Percentiles rank a stretch among this genome's conserved stretches.
These are phyloP conservation scores for Boletus sp. DNA, from an alignment of 768 basidiomycete genomes.

Conservation along the genomic window DNA sequence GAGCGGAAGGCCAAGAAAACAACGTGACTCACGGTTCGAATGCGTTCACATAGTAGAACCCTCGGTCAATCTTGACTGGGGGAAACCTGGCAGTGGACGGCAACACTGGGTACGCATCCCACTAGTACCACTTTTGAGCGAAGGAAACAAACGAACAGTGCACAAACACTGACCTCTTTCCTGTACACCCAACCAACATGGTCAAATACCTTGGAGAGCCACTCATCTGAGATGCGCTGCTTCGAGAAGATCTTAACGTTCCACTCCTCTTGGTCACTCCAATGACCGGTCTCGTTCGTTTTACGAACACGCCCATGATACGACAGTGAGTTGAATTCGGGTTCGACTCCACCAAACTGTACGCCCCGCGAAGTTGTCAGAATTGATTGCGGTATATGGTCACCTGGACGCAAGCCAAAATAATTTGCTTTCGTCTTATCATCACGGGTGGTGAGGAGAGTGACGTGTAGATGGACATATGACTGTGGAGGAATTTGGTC, in stretches of 20 bases:
- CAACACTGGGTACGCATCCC: constrained; percentile 77
- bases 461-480: constrained; percentile 86
- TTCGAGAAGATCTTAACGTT: constrained; percentile 87
- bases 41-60: constrained; percentile 88
- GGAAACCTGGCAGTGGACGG: constrained; percentile 67
- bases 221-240: constrained; percentile 58
- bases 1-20: neutral
- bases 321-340: constrained; percentile 84
- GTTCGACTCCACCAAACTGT: constrained; percentile 50
- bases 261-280: constrained; percentile 43
- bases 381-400: constrained; percentile 56
- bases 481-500: constrained; percentile 61
- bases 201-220: constrained; percentile 66
- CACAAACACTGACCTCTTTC: constrained; percentile 55
- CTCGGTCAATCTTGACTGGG: constrained; percentile 70
- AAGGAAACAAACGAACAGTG: neutral
- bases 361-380: constrained; percentile 70
- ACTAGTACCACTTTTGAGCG: constrained; percentile 40
- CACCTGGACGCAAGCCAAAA: constrained; percentile 52
- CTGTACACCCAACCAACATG: constrained; percentile 77
- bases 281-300: constrained; percentile 23
- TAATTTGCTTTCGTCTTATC: constrained; percentile 58
- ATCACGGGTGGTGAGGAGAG: constrained; percentile 77
- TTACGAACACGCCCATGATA: constrained; percentile 62
- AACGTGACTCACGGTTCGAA: constrained; percentile 73